Base-by-base conservation (phyloP, 2,329 filamentous ascomycete species). In the Epichloe brachyelytri region DNA sequence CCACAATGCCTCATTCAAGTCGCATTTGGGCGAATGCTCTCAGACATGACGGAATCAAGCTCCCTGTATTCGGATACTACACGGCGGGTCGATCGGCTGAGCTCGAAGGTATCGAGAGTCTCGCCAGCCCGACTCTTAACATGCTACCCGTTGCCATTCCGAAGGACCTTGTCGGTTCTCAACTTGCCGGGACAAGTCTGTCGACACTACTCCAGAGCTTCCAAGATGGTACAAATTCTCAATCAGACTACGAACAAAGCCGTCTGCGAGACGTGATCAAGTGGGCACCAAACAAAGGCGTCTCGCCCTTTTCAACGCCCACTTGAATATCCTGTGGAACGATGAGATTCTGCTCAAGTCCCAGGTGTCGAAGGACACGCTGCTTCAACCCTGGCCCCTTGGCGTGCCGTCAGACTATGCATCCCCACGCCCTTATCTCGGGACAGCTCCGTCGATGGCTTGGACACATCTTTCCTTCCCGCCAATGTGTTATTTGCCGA, bases 1-100 rank as follows among this genome's bases (percentile, higher is more conserved):
- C 20, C 43, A 12, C 52, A 53, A 6, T 44, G 38, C 22, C 40
- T 53, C 19, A 38, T 53, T 33, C 30, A 48, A 15, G 52, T 46
- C 20, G 52, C 48, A 36, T 53, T 53, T 36, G 52, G 33, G n/a
- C 36, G 44, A n/a, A 48, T 50, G 30, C 48, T 53, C 26, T 33
- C 47, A 19, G 39, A 34, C 12, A 12, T 37, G 14, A 46, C 52
- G 3, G 26, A 40, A n/a, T 34, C 45, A 6, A 17, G 46, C 43
- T 33, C 15, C 8, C 43, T 3, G 33, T 46, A 3, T 46, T 46
- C 43, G 43, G 43, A 33, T 46, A 46, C 22, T 46, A 46, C 33
- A 46, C 43, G n/a, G 33, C 19, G 3, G 19, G 40, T 22, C 48
- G 40, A 17, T 22, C 40, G 12, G 40, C 40, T 7, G 17, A 22